Evolutionary conservation across 2,329 filamentous ascomycete genomes (phyloP), one percentile per base, ranked within the genome.

Genomic region (Ophiocordyceps camponoti-floridani): DNA sequence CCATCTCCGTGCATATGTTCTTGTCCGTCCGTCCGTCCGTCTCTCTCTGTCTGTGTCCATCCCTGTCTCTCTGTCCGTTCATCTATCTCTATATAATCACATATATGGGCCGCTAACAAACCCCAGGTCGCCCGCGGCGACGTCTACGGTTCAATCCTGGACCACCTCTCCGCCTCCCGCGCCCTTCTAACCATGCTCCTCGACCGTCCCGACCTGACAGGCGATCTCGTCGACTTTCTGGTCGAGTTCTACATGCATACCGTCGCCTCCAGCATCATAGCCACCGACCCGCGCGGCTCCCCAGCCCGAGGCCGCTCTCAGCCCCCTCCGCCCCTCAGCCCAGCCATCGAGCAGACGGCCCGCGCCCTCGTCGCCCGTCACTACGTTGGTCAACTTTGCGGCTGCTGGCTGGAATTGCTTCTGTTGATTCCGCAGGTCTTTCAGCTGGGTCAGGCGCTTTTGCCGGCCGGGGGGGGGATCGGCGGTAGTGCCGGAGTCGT

Each of bases 241-340:
- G 59, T 68, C 41, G 67, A 70, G 51, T 69, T 69, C 37, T 69
- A 68, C 47, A 61, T 66, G 47, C 67, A 70, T 52, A 68, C 65
- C 41, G 61, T 64, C 4, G 60, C 63, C 4, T 60, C 64, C 7
- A 69, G 65, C 50, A 67, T 69, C 60, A 65, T 70, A 41, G 67
- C 67, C 0, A 62, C 66, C 30, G 47, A 63, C 41, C 51, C 55
- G 0, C 50, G 54, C n/a, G 51, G 57, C 31, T 52, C 48, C 14
- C 52, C 54, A 59, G n/a, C 49, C 56, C 23, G 23, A 23, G 23
- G 23, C 23, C 23, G 23, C 23, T 23, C 23, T 23, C 23, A 23
- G 23, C 23, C 23, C 23, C 23, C 5, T 23, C 23, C 23, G 0
- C 52, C 61, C 4, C 51, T 62, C 12, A 60, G 54, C 40, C 54